Evolutionary conservation across 2,329 filamentous ascomycete genomes (phyloP).

Genomic region (Ophiostoma australiae): DNA sequence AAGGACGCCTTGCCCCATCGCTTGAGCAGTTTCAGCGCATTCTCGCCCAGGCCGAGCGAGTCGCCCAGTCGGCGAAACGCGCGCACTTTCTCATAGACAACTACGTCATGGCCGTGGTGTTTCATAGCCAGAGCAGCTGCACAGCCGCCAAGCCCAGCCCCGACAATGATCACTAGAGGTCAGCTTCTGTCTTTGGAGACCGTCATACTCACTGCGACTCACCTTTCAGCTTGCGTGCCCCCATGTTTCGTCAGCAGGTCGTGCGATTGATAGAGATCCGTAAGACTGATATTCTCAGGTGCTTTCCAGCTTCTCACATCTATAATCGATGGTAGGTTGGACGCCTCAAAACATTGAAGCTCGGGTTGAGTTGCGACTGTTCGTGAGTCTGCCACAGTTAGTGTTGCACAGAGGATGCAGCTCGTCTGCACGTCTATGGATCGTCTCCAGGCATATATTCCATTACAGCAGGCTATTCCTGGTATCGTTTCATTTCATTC

Average conservation of each 20-base stretch:
- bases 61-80: conserved; percentile 43
- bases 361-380: neutral
- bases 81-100: conserved; percentile 43
- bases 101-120: conserved; percentile 42
- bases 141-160: conserved; percentile 46
- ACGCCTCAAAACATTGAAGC: neutral
- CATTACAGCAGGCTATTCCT: neutral
- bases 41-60: conserved; percentile 44
- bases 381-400: neutral
- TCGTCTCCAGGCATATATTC: neutral
- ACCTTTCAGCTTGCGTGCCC: neutral
- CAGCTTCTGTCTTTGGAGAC: neutral
- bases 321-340: neutral
- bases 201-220: neutral
- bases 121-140: conserved; percentile 46
- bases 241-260: neutral
- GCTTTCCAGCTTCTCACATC: neutral
- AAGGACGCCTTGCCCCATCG: conserved; percentile 36
- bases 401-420: neutral
- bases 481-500: neutral
- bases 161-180: conserved; percentile 40
- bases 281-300: neutral
- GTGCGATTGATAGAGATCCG: neutral
- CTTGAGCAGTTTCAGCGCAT: conserved; percentile 43
- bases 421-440: neutral